Percentiles rank a stretch among this genome's conserved stretches.
phyloP scores from a whole-genome alignment of 139 green algal genomes.

The Desmodesmus armatus region DNA sequence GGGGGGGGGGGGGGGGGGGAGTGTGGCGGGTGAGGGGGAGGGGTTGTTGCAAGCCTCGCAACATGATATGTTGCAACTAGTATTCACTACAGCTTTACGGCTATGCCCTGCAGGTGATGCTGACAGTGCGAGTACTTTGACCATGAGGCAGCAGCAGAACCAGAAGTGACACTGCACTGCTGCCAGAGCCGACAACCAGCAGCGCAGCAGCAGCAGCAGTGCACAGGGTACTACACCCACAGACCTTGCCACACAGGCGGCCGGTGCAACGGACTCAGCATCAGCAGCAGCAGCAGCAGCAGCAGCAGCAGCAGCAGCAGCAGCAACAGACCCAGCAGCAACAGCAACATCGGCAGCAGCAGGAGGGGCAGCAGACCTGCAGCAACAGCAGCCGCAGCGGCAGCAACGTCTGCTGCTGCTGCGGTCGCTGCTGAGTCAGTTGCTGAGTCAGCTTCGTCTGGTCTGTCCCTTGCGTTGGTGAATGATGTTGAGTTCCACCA shows the following conservation, averaged over 20 bases:
- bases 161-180: not conserved
- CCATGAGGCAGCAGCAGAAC: conserved; percentile 4
- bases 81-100: too few relatives aligned
- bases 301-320: conserved; percentile 5
- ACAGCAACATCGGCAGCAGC: too few relatives aligned
- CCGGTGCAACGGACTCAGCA: too few relatives aligned
- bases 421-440: not conserved
- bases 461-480: conserved; percentile 24
- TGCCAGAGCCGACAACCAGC: not conserved
- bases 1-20: too few relatives aligned
- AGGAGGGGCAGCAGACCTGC: not conserved
- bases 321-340: not conserved
- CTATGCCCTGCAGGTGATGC: not conserved
- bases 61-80: too few relatives aligned
- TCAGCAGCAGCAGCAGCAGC: not conserved
- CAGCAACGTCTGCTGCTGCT: not conserved
- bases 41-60: too few relatives aligned
- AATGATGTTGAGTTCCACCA: conserved; percentile 51
- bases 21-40: too few relatives aligned
- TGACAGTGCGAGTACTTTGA: not conserved
- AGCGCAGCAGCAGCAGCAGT: conserved; percentile 28
- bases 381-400: not conserved
- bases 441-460: not conserved
- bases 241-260: too few relatives aligned
- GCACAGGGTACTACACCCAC: not conserved